Conservation (phyloP, 1,284 basidiomycete genomes). For the Sporisorium exsertum region DNA sequence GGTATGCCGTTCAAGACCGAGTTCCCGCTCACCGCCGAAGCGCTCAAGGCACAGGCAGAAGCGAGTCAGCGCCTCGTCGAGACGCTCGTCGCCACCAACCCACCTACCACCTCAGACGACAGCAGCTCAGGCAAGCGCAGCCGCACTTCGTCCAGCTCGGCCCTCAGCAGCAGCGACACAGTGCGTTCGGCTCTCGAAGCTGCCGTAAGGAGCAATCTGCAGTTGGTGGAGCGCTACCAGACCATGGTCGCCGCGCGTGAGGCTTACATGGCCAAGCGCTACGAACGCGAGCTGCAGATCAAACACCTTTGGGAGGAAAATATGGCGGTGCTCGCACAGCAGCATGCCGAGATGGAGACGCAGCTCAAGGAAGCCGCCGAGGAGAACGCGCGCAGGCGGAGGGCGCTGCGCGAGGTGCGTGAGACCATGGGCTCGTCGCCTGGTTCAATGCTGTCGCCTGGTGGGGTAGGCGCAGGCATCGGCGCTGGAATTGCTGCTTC, state of each 20-base stretch:
- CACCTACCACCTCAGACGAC: conserved; percentile 20
- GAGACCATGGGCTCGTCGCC: conserved; percentile 69
- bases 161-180: conserved; percentile 28
- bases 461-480: conserved; percentile 5
- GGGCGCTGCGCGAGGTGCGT: conserved; percentile 63
- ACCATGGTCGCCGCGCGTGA: conserved; percentile 84
- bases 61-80: conserved; percentile 44
- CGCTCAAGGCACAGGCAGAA: conserved; percentile 53
- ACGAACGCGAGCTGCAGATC: conserved; percentile 80
- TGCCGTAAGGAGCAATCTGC: conserved; percentile 43
- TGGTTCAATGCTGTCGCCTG: conserved; percentile 45
- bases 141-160: conserved; percentile 72
- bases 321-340: conserved; percentile 83
- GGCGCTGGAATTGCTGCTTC: conserved; percentile 20
- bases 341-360: conserved; percentile 85
- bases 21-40: conserved; percentile 46
- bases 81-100: conserved; percentile 22
- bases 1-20: conserved; percentile 45
- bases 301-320: conserved; percentile 89
- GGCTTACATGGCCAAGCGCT: conserved; percentile 75
- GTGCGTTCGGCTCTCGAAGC: conserved; percentile 35
- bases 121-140: conserved; percentile 70
- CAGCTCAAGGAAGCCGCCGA: conserved; percentile 73
- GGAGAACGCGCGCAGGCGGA: conserved; percentile 71
- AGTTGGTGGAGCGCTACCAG: conserved; percentile 78